Conservation (phyloP, 441 rosid species). For the Macaranga tanarius region DNA sequence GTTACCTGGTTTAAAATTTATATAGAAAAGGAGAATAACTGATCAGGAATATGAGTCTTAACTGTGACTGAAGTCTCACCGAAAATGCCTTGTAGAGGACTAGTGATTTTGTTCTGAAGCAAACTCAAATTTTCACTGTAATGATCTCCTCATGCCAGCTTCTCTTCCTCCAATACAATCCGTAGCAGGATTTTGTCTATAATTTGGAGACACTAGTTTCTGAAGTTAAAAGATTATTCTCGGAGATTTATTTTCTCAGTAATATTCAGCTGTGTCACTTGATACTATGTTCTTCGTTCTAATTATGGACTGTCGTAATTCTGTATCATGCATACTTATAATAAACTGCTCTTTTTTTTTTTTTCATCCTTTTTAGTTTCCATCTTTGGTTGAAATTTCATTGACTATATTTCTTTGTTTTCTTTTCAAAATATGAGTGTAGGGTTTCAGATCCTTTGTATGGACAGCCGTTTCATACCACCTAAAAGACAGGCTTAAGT, state of each 20-base stretch:
- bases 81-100: no score
- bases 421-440: conserved; percentile 20
- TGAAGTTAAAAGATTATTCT: background rate
- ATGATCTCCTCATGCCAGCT: background rate
- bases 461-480: conserved; percentile 98
- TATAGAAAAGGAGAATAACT: background rate
- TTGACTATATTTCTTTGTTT: background rate
- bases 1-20: no score
- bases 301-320: no score
- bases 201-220: background rate
- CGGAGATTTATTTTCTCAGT: no score
- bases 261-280: no score
- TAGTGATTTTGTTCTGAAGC: background rate
- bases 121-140: background rate
- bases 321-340: no score
- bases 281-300: no score
- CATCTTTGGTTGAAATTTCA: background rate
- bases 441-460: conserved; percentile 97
- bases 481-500: conserved; percentile 76
- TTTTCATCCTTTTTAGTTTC: background rate
- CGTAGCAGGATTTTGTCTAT: background rate
- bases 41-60: no score
- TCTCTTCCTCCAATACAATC: background rate
- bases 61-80: no score
- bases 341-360: no score